Evolutionary conservation across 345 rosid genomes (phyloP).

Genomic region (Aquilaria malaccensis): DNA sequence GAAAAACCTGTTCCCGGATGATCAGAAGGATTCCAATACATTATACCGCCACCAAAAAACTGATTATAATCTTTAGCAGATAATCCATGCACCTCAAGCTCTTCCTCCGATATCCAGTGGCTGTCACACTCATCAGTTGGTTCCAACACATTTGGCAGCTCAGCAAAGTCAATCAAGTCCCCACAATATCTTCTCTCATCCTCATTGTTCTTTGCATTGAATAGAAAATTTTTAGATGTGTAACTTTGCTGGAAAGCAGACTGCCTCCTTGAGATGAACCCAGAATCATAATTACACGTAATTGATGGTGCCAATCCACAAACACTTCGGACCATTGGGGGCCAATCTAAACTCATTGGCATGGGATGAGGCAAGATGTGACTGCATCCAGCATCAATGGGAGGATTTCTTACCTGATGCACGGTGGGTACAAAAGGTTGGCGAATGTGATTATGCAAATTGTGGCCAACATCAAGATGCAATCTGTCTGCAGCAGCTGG

Average conservation of each 20-base stretch:
- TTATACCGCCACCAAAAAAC: conserved; percentile 93
- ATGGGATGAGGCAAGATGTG: conserved; percentile 61
- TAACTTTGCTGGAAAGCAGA: conserved; percentile 45
- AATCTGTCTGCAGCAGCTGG: conserved; percentile 90
- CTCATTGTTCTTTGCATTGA: conserved; percentile 25
- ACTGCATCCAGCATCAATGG: conserved; percentile 57
- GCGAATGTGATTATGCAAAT: conserved; percentile 64
- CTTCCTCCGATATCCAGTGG: conserved; percentile 93
- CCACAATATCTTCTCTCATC: conserved; percentile 50
- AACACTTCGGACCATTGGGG: conserved; percentile 78
- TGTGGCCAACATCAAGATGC: conserved; percentile 90
- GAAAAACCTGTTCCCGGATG: conserved; percentile 78
- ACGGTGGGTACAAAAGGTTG: conserved; percentile 70
- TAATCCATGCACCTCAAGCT: conserved; percentile 71
- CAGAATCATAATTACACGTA: conserved; percentile 66
- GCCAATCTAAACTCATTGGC: conserved; percentile 96
- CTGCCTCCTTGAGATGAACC: conserved; percentile 48
- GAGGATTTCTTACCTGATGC: conserved; percentile 69
- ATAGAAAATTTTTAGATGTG: conserved; percentile 31
- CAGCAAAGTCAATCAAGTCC: conserved; percentile 62
- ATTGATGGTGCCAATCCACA: conserved; percentile 61
- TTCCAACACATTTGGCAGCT: conserved; percentile 43
- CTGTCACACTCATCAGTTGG: conserved; percentile 62
- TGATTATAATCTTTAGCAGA: conserved; percentile 90
- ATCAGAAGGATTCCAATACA: conserved; percentile 98